Evolutionary conservation across 495 filamentous ascomycete genomes (phyloP), one percentile per base, ranked within the genome.

Genomic region (Podospora bellae-mahoneyi): DNA sequence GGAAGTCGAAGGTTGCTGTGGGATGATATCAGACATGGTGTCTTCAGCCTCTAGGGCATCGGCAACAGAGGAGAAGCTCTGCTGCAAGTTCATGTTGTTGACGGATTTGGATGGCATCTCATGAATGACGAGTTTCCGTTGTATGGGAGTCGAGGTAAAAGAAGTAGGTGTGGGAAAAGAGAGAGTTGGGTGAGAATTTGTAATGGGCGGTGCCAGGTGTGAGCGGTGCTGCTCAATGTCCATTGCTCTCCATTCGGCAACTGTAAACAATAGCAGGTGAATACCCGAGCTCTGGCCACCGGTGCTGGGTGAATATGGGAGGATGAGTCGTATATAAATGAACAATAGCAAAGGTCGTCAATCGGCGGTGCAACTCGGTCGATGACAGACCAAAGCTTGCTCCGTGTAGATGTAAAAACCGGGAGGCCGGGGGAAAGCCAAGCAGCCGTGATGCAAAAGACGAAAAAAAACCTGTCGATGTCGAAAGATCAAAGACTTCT

Each of bases 1-100:
- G 34, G 67, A 19, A 16, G 66, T 9, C 5, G 64, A 23, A 16
- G 53, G 76, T 66, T 75, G 76, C 13, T 70, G 68, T 20, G 80
- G 76, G 60, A 74, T 71, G n/a, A 68, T 55, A 7, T 72, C 72
- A 23, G 69, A 64, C 64, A 67, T 44, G 75, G 70, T 61, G 69
- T 76, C 71, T 60, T 75, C 70, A 39, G 53, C 32, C n/a, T 73
- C 73, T 20, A 54, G 59, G 32, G 28, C 16, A 64, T 64, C 67
- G 58, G 54, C 64, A 54, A 56, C 66, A 30, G 62, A 16, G 16
- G 28, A 65, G 54, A 64, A 67, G 60, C 65, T 68, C 10, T 66
- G 64, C n/a, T 67, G 70, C 56, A 55, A 64, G 65, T 48, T 57
- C 57, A 19, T 48, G 62, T 55, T 60, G n/a, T 56, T 18, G 48